Evolutionary conservation across 106 monocot genomes (phyloP).

Genomic region (Allium fistulosum): DNA sequence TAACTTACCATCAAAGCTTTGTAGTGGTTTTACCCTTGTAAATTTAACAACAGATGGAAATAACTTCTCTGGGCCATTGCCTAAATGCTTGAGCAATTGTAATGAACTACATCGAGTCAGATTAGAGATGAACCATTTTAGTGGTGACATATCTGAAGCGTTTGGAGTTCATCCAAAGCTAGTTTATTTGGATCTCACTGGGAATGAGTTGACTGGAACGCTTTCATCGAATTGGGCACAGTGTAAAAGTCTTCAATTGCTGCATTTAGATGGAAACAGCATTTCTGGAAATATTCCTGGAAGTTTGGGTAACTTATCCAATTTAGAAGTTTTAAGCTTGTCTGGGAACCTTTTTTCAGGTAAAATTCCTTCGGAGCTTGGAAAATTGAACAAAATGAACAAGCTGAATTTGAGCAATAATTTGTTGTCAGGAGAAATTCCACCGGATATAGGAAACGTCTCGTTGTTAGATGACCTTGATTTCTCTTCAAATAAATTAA

Average conservation of each 20-base stretch:
- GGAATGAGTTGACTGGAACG: too few relatives aligned
- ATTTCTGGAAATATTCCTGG: slow-evolving; percentile 3
- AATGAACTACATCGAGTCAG: too few relatives aligned
- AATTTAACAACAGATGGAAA: slow-evolving; percentile 34
- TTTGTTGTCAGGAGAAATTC: slow-evolving; percentile 34
- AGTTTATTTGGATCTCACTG: too few relatives aligned
- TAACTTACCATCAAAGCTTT: slow-evolving; percentile 34
- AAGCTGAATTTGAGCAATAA: slow-evolving; percentile 45
- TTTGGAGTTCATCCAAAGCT: too few relatives aligned
- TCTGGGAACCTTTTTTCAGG: neutral
- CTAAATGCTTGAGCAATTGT: slow-evolving; percentile 50
- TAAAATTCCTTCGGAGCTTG: slow-evolving; percentile 1
- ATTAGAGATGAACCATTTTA: too few relatives aligned
- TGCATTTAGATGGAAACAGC: slow-evolving; percentile 17
- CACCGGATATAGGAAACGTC: slow-evolving; percentile 16
- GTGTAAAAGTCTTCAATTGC: slow-evolving; percentile 26
- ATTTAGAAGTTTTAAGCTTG: neutral
- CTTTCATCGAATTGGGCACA: too few relatives aligned
- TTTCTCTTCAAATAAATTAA: slow-evolving; percentile 35
- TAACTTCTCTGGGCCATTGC: slow-evolving; percentile 53
- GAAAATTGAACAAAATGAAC: neutral
- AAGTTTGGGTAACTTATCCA: neutral
- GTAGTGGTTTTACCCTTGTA: slow-evolving; percentile 24
- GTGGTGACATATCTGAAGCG: too few relatives aligned
- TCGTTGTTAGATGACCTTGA: slow-evolving; percentile 12